phyloP scores from a whole-genome alignment of 768 basidiomycete species.

The Pulveroboletus frians region DNA sequence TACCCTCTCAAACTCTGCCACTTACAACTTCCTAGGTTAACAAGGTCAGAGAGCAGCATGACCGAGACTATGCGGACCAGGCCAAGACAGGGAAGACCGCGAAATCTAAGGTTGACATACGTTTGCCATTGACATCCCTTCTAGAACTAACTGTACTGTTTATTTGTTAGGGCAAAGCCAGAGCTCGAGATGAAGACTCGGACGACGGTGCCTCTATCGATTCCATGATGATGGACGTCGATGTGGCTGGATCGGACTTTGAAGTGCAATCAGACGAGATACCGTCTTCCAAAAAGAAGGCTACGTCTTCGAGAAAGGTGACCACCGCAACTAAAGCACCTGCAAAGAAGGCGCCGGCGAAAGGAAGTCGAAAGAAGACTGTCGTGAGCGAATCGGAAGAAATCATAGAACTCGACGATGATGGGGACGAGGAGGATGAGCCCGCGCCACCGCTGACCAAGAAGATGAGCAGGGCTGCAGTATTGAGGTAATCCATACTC shows the following conservation, averaged over 20 bases:
- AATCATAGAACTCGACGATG: conserved; percentile 50
- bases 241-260: conserved; percentile 47
- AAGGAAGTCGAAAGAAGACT: conserved; percentile 51
- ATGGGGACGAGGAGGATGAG: conserved; percentile 50
- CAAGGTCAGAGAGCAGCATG: conserved; percentile 66
- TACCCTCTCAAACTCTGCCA: background rate
- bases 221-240: conserved; percentile 77
- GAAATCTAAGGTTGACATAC: conserved; percentile 41
- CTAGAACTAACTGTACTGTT: background rate
- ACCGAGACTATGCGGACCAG: conserved; percentile 55
- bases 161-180: conserved; percentile 45
- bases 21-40: conserved; percentile 41
- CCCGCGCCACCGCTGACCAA: conserved; percentile 43
- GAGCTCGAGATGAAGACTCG: conserved; percentile 45
- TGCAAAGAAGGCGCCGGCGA: conserved; percentile 44
- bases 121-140: background rate
- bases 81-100: conserved; percentile 32
- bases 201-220: conserved; percentile 50
- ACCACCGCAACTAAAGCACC: conserved; percentile 29
- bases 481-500: conserved; percentile 48
- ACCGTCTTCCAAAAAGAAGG: conserved; percentile 42
- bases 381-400: conserved; percentile 48
- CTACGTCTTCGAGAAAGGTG: conserved; percentile 31
- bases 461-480: conserved; percentile 58
- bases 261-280: conserved; percentile 40